Conservation (phyloP, 1,284 basidiomycete species). For the Leucoagaricus sp. region DNA sequence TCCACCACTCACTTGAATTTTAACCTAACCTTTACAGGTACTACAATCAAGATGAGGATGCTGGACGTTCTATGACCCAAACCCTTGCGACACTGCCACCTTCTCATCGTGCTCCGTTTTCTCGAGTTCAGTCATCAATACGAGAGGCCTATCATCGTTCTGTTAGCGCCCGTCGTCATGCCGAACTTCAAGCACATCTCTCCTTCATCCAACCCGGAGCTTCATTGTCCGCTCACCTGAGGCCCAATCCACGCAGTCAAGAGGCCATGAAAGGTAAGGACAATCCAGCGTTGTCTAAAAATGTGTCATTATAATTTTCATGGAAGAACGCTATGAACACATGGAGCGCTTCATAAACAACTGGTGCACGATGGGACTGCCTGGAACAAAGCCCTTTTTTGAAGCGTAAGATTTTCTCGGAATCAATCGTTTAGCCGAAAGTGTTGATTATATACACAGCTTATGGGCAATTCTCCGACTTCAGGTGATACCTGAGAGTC, state of each 20-base stretch:
- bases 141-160: slow-evolving; percentile 75
- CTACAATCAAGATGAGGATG: slow-evolving; percentile 73
- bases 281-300: not conserved
- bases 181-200: slow-evolving; percentile 77
- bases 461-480: slow-evolving; percentile 77
- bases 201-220: slow-evolving; percentile 71
- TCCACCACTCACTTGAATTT: not conserved
- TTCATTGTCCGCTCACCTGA: slow-evolving; percentile 67
- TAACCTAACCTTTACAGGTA: slow-evolving; percentile 56
- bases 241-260: slow-evolving; percentile 58
- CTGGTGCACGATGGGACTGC: slow-evolving; percentile 81
- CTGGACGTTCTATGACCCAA: slow-evolving; percentile 76
- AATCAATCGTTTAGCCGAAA: slow-evolving; percentile 12
- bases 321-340: slow-evolving; percentile 63
- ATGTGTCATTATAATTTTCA: slow-evolving; percentile 4
- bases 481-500: slow-evolving; percentile 67
- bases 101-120: slow-evolving; percentile 74
- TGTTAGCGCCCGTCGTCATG: slow-evolving; percentile 64
- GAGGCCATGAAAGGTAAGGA: slow-evolving; percentile 58
- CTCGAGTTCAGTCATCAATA: slow-evolving; percentile 74
- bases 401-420: slow-evolving; percentile 45
- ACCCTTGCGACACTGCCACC: slow-evolving; percentile 73
- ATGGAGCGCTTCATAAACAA: slow-evolving; percentile 68
- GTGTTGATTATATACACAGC: slow-evolving; percentile 20
- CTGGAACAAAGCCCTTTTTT: slow-evolving; percentile 80